Evolutionary conservation across 192 early-diverging fungal species (phyloP), one percentile per base, ranked within the genome.

Genomic region (Gamsiella multidivaricata): DNA sequence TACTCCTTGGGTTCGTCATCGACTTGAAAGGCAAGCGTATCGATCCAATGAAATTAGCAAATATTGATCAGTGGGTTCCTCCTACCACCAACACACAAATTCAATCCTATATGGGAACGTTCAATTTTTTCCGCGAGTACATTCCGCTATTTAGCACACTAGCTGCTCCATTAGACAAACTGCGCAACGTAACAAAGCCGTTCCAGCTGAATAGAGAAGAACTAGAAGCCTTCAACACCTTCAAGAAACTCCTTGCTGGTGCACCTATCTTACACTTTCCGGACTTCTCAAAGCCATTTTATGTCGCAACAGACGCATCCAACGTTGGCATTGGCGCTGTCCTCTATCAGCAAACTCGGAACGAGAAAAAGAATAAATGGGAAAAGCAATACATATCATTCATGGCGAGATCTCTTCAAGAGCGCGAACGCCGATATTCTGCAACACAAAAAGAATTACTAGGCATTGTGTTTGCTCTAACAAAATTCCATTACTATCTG

Each of bases 261-360:
- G 67, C 56, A 4, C 79, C 65, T 37, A 42, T 71, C 26, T 33
- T 81, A 2, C 18, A 26, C 0, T 70, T 64, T 39, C 81, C 81
- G n/a, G 50, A 73, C 20, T 60, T 61, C 29, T 50, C 57, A 18
- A 6, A 39, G 18, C 64, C 52, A 1, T 81, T 76, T 29, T 52
- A 54, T 25, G 45, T 83, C 1, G 73, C 57, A 2, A 81, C 80
- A 25, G 80, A 83, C 25, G 82, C 82, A 8, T 83, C 82, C 2
- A 78, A 78, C 22, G 47, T 54, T 33, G 82, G 80, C 3, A 56
- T 78, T 26, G 82, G 70, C 12, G 50, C 41, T 2, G 71, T 76
- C 3, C 18, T 80, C 11, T 81, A 62, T 43, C 82, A 81, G 46
- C 20, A 60, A 58, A 52, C 37, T 18, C 14, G 56, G 39, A 42